phyloP scores from a whole-genome alignment of 2,329 filamentous ascomycete species.

The Sporothrix mexicana region DNA sequence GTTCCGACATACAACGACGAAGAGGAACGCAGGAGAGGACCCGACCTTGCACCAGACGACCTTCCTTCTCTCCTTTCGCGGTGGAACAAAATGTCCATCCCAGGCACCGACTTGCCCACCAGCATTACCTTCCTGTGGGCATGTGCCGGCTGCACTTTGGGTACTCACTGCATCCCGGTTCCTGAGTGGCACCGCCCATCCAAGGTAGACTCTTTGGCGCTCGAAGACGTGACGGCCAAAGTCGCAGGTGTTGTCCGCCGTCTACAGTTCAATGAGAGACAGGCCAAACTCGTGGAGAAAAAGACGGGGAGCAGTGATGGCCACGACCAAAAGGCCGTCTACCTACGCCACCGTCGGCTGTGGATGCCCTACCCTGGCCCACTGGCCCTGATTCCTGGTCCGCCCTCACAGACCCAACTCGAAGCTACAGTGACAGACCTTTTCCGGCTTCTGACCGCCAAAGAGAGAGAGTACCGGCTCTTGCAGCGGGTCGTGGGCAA shows the following conservation, averaged over 20 bases:
- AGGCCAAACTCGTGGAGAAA: background rate
- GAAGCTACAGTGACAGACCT: slow-evolving; percentile 1
- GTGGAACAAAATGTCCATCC: slow-evolving; percentile 1
- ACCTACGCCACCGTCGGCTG: slow-evolving; percentile 8
- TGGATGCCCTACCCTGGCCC: slow-evolving; percentile 4
- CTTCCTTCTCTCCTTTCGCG: background rate
- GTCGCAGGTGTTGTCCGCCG: background rate
- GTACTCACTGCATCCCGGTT: slow-evolving; percentile 25
- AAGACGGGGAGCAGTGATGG: background rate
- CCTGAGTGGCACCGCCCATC: slow-evolving; percentile 2
- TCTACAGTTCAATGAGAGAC: background rate
- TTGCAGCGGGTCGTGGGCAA: slow-evolving; percentile 17
- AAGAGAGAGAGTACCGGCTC: slow-evolving; percentile 6
- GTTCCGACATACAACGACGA: background rate
- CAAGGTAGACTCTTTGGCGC: background rate
- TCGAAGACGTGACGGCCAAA: background rate
- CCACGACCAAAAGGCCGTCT: background rate
- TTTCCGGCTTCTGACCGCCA: slow-evolving; percentile 22
- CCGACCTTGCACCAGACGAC: background rate
- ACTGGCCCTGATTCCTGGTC: background rate
- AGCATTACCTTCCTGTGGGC: slow-evolving; percentile 28
- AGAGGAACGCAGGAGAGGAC: background rate
- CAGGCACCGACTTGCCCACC: background rate
- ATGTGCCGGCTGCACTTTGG: slow-evolving; percentile 27
- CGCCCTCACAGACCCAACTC: background rate